Evolutionary conservation across 2,329 filamentous ascomycete species (phyloP), one percentile per base, ranked within the genome.

Genomic region (Purpureocillium takamizusanense): DNA sequence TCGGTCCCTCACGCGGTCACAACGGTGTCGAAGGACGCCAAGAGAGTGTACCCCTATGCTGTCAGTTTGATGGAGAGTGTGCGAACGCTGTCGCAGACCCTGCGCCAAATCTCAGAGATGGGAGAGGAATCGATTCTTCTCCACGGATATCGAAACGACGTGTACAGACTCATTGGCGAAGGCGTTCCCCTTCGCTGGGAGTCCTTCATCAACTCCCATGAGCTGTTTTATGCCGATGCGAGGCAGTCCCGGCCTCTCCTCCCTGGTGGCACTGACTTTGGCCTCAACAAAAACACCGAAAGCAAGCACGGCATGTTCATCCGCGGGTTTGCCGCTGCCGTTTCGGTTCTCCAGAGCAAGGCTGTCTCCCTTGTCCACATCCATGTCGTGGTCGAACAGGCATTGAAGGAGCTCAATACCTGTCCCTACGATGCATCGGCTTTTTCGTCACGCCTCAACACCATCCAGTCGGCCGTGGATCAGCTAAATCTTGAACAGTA

Each of bases 31-130:
- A 98, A 97, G 61, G 92, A 98, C 58, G 94, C 92, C n/a, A 95
- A 95, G 63, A 79, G 92, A 38, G 92, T 98, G 4, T 99, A 99
- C 52, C 92, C 92, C 0, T 98, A 94, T 54, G 92, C 94, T 17
- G 89, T 98, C 47, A 97, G 89, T 55, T 66, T 99, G 48, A 98
- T 98, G 88, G 92, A 99, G 64, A 97, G 88, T 53, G 87, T 97
- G n/a, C 78, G 89, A 42, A 97, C 88, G 0, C 83, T 94, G 46
- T 77, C 87, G 2, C 90, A 97, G 61, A 95, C 88, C 0, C 82
- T 83, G 50, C 81, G 87, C 23, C 79, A 85, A 36, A 94, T 98
- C 42, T 71, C 78, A 14, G 78, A 83, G 39, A 90, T 98, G 86
- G 76, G 81, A 10, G 85, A 90, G 48, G 88, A 95, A 41, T 79